Evolutionary conservation across 228 moss, liverwort and hornwort species (phyloP).

Genomic region (Sphagnum magellanicum): DNA sequence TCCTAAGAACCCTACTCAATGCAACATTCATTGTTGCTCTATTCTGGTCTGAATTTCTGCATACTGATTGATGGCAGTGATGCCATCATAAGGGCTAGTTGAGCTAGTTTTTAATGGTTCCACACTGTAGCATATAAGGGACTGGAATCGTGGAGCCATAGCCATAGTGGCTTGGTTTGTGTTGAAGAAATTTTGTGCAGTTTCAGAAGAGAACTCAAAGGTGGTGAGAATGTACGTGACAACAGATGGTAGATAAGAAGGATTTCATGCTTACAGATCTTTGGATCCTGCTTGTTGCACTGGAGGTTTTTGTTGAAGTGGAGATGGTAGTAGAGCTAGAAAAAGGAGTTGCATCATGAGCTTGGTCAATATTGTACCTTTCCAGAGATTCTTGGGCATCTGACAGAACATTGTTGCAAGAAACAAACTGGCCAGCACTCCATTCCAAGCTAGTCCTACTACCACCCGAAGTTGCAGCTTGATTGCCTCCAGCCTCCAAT

Average conservation of each 20-base stretch:
- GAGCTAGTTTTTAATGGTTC: too few species aligned
- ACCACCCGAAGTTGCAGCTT: constrained; percentile 21
- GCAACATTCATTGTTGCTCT: too few species aligned
- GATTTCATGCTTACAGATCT: constrained; percentile 44
- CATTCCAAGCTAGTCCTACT: constrained; percentile 34
- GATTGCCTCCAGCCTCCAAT: constrained; percentile 11
- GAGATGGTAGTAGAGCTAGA: not conserved
- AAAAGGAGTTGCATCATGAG: constrained; percentile 1
- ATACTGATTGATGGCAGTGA: too few species aligned
- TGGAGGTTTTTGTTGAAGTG: not conserved
- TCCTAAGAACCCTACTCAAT: too few species aligned
- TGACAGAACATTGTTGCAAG: constrained; percentile 38
- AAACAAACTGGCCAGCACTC: constrained; percentile 33
- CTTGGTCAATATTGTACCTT: constrained; percentile 1
- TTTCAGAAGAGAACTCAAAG: not conserved
- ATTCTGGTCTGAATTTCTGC: too few species aligned
- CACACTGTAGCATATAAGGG: too few species aligned
- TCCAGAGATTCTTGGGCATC: constrained; percentile 13
- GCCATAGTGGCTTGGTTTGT: too few species aligned
- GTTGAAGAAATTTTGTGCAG: too few species aligned
- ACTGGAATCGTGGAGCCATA: too few species aligned
- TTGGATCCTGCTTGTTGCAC: constrained; percentile 12
- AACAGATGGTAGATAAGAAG: constrained; percentile 52
- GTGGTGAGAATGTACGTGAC: constrained; percentile 25
- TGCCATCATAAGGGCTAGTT: too few species aligned